These are phyloP conservation scores for Neonectria coccinea DNA, from an alignment of 2,329 filamentous ascomycete genomes.

Conservation along the genomic window DNA sequence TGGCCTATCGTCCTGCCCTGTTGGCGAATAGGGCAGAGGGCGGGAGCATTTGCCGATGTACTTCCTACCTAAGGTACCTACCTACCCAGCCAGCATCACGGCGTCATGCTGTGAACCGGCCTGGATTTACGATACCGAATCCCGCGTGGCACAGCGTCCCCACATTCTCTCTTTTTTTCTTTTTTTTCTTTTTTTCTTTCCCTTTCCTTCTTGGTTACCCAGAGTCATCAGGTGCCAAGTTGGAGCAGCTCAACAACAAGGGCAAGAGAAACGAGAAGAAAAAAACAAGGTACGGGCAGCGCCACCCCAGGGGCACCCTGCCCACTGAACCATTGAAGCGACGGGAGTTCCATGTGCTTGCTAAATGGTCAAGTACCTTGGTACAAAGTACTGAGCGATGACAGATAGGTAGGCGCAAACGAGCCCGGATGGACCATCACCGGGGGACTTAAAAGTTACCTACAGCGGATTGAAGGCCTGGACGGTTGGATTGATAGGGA, in stretches of 20 bases:
- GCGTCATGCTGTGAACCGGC: conserved; percentile 3
- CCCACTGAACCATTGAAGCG: not conserved
- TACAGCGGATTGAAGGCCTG: not conserved
- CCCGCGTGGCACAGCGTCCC: not conserved
- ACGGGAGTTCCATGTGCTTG: not conserved
- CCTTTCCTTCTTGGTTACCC: not conserved
- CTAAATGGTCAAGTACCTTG: too few relatives aligned
- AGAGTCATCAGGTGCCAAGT: not conserved
- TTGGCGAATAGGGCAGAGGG: too few relatives aligned
- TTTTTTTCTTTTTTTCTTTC: not conserved
- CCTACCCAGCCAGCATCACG: not conserved
- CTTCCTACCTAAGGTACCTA: not conserved
- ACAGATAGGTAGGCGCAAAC: too few relatives aligned
- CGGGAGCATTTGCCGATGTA: not conserved
- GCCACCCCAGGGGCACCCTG: conserved; percentile 15
- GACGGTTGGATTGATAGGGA: conserved; percentile 2
- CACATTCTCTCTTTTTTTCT: not conserved
- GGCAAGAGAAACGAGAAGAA: not conserved
- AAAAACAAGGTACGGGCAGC: not conserved
- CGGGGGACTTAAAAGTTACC: not conserved
- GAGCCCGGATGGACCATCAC: too few relatives aligned
- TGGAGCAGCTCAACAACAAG: conserved; percentile 15
- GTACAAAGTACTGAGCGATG: too few relatives aligned
- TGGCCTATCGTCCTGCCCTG: not conserved
- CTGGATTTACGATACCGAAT: conserved; percentile 29